These are phyloP conservation scores for Alternaria longipes DNA, from an alignment of 2,329 filamentous ascomycete genomes.

Conservation along the genomic window DNA sequence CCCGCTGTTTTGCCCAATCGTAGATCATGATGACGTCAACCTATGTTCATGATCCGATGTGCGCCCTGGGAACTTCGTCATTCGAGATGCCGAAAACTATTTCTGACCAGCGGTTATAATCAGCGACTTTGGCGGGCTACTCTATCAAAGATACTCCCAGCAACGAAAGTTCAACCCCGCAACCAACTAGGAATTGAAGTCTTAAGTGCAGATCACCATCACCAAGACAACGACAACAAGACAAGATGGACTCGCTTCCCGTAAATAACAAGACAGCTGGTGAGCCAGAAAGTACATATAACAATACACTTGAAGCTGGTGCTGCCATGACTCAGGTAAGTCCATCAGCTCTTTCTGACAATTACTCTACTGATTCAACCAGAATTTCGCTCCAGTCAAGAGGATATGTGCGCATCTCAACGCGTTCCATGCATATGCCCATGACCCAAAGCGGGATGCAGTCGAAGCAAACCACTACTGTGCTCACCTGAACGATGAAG, in stretches of 20 bases:
- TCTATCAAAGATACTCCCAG: neutral
- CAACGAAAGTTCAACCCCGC: neutral
- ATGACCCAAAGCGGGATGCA: slow-evolving; percentile 68
- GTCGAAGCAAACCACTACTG: slow-evolving; percentile 90
- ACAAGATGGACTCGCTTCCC: slow-evolving; percentile 48
- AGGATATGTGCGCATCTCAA: slow-evolving; percentile 84
- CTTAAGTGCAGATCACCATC: neutral
- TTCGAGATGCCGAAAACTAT: neutral
- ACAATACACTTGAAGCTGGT: slow-evolving; percentile 68
- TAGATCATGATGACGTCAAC: slow-evolving; percentile 20
- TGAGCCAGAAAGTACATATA: slow-evolving; percentile 62
- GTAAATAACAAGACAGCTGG: slow-evolving; percentile 58
- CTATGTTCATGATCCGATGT: slow-evolving; percentile 3
- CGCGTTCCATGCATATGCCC: slow-evolving; percentile 85
- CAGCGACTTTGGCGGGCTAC: neutral
- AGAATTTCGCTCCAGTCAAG: slow-evolving; percentile 74
- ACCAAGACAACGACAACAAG: neutral
- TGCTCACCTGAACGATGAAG: slow-evolving; percentile 76
- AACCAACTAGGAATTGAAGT: neutral
- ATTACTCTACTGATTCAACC: neutral
- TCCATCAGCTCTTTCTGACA: neutral
- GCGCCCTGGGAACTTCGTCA: neutral
- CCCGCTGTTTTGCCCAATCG: slow-evolving; percentile 5
- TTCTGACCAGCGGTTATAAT: neutral
- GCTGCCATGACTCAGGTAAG: slow-evolving; percentile 66